phyloP scores from a whole-genome alignment of 129 eudicot species.

The Cynara cardunculus region DNA sequence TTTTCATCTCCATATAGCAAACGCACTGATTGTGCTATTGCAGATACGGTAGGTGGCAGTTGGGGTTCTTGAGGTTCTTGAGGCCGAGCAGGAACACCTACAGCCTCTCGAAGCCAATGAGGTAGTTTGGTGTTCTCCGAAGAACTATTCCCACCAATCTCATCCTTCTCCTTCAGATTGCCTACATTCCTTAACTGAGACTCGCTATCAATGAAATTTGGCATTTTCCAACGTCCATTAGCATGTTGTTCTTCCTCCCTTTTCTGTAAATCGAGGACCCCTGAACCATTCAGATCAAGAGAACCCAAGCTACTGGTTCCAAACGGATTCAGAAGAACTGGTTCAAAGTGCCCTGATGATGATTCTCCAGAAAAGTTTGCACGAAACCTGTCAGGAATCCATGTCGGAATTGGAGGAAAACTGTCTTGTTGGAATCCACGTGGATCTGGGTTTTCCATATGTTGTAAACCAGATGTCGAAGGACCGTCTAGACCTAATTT shows the following conservation, averaged over 20 bases:
- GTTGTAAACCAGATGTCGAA: conserved; percentile 34
- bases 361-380: conserved; percentile 36
- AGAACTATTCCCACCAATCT: conserved; percentile 29
- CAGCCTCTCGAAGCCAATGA: conserved; percentile 96
- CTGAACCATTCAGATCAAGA: conserved; percentile 40
- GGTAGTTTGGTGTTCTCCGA: conserved; percentile 63
- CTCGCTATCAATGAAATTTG: conserved; percentile 32
- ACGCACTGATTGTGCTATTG: conserved; percentile 80
- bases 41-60: conserved; percentile 74
- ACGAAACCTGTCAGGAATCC: conserved; percentile 41
- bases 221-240: conserved; percentile 29
- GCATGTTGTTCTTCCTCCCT: conserved; percentile 29
- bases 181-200: conserved; percentile 5
- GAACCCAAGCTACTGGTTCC: conserved; percentile 42
- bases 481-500: conserved; percentile 63
- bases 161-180: conserved; percentile 36
- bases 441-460: conserved; percentile 38
- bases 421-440: conserved; percentile 27
- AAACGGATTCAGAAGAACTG: conserved; percentile 38
- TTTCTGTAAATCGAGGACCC: conserved; percentile 24
- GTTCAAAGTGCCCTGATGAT: conserved; percentile 34
- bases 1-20: conserved; percentile 58
- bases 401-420: conserved; percentile 34
- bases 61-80: conserved; percentile 56
- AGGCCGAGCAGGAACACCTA: conserved; percentile 44